Percentiles rank a stretch among this genome's conserved stretches.
Conservation (phyloP, 1,284 basidiomycete genomes). For the Sanghuangporus baumii region DNA sequence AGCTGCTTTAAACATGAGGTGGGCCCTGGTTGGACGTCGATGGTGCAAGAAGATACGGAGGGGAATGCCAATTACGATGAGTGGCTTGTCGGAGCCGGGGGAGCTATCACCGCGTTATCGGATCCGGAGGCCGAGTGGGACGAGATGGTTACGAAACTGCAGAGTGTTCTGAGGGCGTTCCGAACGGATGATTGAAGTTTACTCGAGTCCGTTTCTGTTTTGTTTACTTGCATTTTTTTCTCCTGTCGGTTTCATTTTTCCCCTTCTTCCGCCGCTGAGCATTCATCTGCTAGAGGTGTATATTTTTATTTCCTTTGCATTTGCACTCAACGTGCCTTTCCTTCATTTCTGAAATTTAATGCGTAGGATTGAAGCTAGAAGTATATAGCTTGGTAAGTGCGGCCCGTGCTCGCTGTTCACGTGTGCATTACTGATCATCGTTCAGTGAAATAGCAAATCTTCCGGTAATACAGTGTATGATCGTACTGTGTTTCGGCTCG, state of each 20-base stretch:
- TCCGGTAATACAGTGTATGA: background rate
- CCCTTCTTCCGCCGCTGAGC: background rate
- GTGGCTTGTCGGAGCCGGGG: conserved; percentile 86
- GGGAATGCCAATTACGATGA: conserved; percentile 37
- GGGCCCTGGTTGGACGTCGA: background rate
- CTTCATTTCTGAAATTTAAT: background rate
- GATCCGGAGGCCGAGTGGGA: conserved; percentile 88
- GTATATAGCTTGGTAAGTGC: background rate
- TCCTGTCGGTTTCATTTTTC: background rate
- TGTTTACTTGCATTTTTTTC: background rate
- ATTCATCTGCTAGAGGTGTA: conserved; percentile 11
- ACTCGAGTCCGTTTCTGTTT: background rate
- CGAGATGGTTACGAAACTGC: conserved; percentile 85
- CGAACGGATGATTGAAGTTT: conserved; percentile 8
- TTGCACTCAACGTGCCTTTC: conserved; percentile 13
- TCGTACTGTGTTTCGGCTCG: too few relatives aligned
- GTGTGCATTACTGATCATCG: background rate
- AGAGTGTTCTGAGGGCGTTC: conserved; percentile 65
- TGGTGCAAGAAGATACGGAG: background rate
- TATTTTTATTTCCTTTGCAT: conserved; percentile 9
- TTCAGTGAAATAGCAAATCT: background rate
- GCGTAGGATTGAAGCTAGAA: background rate
- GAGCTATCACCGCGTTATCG: conserved; percentile 93
- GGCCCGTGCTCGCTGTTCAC: background rate
- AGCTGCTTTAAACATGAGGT: conserved; percentile 79